These are phyloP conservation scores for Triticum monococcum DNA, from an alignment of 176 grass and related monocot genomes.

Conservation along the genomic window DNA sequence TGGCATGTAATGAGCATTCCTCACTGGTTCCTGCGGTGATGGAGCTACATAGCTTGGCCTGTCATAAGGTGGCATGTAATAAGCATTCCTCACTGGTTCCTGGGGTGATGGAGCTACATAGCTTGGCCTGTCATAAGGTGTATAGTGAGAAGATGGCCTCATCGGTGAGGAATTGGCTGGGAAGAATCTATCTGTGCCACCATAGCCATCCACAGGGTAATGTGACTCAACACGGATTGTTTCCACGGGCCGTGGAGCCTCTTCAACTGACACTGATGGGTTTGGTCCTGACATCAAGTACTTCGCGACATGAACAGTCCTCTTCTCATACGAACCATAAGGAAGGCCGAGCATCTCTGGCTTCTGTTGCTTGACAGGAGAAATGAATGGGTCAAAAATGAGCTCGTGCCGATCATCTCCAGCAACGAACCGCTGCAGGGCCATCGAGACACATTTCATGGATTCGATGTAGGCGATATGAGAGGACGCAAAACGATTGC, in stretches of 20 bases:
- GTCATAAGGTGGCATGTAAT: slow-evolving; percentile 49
- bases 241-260: slow-evolving; percentile 52
- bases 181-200: slow-evolving; percentile 48
- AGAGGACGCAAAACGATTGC: slow-evolving; percentile 63
- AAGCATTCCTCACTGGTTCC: slow-evolving; percentile 67
- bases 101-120: slow-evolving; percentile 45
- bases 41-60: slow-evolving; percentile 45
- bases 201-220: slow-evolving; percentile 50
- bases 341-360: slow-evolving; percentile 61
- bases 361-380: slow-evolving; percentile 56
- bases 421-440: slow-evolving; percentile 67
- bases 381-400: slow-evolving; percentile 64
- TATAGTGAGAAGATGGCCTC: slow-evolving; percentile 43
- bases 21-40: slow-evolving; percentile 56
- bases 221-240: slow-evolving; percentile 68
- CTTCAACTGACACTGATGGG: slow-evolving; percentile 81
- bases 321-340: slow-evolving; percentile 64
- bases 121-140: slow-evolving; percentile 49
- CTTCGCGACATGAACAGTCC: slow-evolving; percentile 62
- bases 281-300: slow-evolving; percentile 68
- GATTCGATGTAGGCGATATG: slow-evolving; percentile 91
- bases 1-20: slow-evolving; percentile 56
- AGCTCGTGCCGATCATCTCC: slow-evolving; percentile 65
- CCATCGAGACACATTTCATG: slow-evolving; percentile 71
- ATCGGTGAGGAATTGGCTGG: slow-evolving; percentile 27